These are phyloP conservation scores for Porcisia deanei DNA, from an alignment of 208 protist genomes.

Conservation along the genomic window DNA sequence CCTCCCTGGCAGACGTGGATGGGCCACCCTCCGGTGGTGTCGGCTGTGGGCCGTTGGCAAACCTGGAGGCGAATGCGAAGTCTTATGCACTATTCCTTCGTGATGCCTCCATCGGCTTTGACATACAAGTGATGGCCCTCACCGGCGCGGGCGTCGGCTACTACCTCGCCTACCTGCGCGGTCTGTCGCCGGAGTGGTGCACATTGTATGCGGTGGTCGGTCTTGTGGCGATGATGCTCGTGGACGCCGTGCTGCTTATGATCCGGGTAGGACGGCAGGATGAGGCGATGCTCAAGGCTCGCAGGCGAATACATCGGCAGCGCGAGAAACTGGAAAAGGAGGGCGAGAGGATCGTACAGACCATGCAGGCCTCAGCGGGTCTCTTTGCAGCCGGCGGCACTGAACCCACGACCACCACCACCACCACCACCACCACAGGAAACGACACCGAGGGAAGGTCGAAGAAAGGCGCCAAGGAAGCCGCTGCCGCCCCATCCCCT, in stretches of 20 bases:
- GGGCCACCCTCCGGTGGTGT: neutral
- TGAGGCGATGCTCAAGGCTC: constrained; percentile 32
- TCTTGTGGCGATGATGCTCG: constrained; percentile 67
- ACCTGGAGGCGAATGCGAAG: constrained; percentile 10
- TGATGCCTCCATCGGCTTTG: constrained; percentile 66
- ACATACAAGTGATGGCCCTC: constrained; percentile 77
- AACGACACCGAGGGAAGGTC: neutral
- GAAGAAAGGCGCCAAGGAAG: neutral
- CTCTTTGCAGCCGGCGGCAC: neutral
- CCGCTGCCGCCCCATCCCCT: neutral
- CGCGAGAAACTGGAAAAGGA: constrained; percentile 20
- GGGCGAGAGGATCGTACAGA: constrained; percentile 19
- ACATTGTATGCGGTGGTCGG: constrained; percentile 63
- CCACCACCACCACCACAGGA: neutral
- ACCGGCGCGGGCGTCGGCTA: constrained; percentile 68
- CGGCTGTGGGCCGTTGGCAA: neutral
- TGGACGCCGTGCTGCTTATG: constrained; percentile 71
- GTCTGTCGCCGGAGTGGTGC: constrained; percentile 45
- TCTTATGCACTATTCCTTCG: constrained; percentile 60
- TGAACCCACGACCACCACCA: no score
- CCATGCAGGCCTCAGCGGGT: constrained; percentile 19
- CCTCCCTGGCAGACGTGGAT: neutral
- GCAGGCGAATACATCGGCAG: constrained; percentile 21
- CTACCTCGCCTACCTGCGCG: constrained; percentile 66
- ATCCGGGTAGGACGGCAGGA: constrained; percentile 61